Base-by-base conservation (phyloP, 768 basidiomycete species). In the Lanmaoa rubissima region DNA sequence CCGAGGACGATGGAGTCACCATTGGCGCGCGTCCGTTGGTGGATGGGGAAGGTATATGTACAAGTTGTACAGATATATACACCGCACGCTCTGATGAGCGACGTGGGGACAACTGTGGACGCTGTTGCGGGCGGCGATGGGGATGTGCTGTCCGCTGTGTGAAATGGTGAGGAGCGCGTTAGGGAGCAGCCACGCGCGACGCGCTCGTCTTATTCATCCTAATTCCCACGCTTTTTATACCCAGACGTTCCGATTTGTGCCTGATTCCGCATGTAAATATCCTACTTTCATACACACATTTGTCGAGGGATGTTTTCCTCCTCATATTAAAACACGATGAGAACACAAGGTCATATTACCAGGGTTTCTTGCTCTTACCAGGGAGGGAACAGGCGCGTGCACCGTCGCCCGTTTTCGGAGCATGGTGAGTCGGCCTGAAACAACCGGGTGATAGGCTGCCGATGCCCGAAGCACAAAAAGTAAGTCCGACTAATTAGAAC, bases 1-100 rank as follows among this genome's bases (percentile, higher is more conserved):
- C 81, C 60, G 89, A 88, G 64, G 88, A 91, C 59, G 87, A 83
- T 55, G 90, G 87, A 39, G 89, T 86, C 66, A 88, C 85, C 90
- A 91, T 92, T 64, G 66, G 60, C 58, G 70, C 70, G 70, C 72
- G 72, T 65, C 71, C 32, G 54, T 12, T 44, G 48, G 8, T 51
- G 51, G 24, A 24, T 41, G 12, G n/a, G 11, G n/a, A 12, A 28
- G 50, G 61, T 36, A 51, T 61, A 64, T 62, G 59, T 60, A 60
- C 65, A 61, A 44, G 24, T 42, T 16, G 59, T 50, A 54, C 24
- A 54, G 55, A 59, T 39, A 59, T 62, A 58, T 61, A 61, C 62
- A 65, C 35, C 57, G 45, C 19, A 32, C 41, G 54, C 51, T 55
- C 48, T 49, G 4, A 52, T 28, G 51, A 43, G 55, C 54, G 57